These are phyloP conservation scores for Cnidoscolus chayamansa DNA, from an alignment of 441 rosid genomes.

Conservation along the genomic window DNA sequence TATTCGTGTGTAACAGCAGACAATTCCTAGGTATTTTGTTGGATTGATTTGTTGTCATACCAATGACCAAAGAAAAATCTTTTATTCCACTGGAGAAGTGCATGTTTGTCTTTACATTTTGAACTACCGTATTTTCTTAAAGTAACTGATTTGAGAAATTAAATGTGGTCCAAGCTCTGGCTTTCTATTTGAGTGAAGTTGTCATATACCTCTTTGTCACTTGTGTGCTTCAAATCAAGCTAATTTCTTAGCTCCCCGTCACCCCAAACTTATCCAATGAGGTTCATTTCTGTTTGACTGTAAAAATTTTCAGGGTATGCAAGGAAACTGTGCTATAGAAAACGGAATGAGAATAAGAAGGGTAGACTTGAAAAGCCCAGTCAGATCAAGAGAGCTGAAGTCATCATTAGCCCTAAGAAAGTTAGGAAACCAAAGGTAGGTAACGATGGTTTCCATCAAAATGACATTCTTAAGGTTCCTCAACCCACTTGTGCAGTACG, in stretches of 20 bases:
- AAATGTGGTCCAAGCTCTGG: neutral
- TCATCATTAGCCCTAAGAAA: conserved; percentile 31
- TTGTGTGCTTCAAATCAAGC: neutral
- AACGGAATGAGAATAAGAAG: conserved; percentile 38
- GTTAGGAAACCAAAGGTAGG: conserved; percentile 34
- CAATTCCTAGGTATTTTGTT: conserved; percentile 7
- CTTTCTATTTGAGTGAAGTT: neutral
- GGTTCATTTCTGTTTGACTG: neutral
- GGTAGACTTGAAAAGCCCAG: conserved; percentile 42
- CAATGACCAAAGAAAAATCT: neutral
- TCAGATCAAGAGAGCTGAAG: conserved; percentile 40
- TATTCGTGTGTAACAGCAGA: neutral
- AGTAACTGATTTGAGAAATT: neutral
- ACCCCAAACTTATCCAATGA: conserved; percentile 4
- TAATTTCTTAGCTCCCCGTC: neutral
- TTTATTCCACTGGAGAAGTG: too few species aligned
- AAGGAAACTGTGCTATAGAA: conserved; percentile 52
- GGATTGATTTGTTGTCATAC: neutral
- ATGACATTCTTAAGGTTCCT: conserved; percentile 38
- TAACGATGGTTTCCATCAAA: conserved; percentile 33
- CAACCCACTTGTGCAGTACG: conserved; percentile 30
- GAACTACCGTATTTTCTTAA: neutral
- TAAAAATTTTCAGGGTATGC: conserved; percentile 45
- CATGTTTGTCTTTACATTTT: neutral
- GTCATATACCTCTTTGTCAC: neutral